Evolutionary conservation across 106 monocot genomes (phyloP).

Genomic region (Phalaenopsis aphrodite): DNA sequence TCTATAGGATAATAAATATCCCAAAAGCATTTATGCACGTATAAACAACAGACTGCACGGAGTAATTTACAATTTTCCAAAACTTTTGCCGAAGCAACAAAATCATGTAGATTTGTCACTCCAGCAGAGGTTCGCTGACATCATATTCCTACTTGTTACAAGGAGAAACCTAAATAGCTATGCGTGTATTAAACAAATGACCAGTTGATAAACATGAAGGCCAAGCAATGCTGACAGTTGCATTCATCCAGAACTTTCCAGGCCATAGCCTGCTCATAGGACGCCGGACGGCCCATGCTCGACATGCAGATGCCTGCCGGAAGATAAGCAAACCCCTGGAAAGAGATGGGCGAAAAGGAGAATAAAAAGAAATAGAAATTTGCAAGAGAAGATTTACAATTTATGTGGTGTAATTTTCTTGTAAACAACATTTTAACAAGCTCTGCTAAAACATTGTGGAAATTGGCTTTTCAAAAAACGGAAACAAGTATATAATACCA

Average conservation of each 20-base stretch:
- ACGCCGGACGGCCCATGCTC: constrained; percentile 86
- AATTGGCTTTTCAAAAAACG: too few species aligned
- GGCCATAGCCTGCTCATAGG: constrained; percentile 80
- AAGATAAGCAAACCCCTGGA: constrained; percentile 63
- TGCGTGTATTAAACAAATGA: constrained; percentile 46
- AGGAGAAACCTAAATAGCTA: background rate
- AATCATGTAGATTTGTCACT: background rate
- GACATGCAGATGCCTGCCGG: constrained; percentile 73
- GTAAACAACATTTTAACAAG: too few species aligned
- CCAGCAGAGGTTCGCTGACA: background rate
- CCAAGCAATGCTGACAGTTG: constrained; percentile 66
- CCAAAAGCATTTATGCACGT: background rate
- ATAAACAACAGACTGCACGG: background rate
- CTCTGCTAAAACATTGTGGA: too few species aligned
- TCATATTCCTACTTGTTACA: background rate
- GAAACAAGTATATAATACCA: too few species aligned
- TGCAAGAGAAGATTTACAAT: background rate
- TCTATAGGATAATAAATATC: background rate
- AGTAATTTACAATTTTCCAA: background rate
- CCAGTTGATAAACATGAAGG: constrained; percentile 91
- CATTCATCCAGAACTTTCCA: constrained; percentile 84
- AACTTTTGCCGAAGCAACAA: background rate
- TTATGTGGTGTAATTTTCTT: too few species aligned
- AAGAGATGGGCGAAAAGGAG: background rate
- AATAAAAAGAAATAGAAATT: background rate